Evolutionary conservation across 1,284 basidiomycete species (phyloP), one percentile per base, ranked within the genome.

Genomic region (Tremellales sp.): DNA sequence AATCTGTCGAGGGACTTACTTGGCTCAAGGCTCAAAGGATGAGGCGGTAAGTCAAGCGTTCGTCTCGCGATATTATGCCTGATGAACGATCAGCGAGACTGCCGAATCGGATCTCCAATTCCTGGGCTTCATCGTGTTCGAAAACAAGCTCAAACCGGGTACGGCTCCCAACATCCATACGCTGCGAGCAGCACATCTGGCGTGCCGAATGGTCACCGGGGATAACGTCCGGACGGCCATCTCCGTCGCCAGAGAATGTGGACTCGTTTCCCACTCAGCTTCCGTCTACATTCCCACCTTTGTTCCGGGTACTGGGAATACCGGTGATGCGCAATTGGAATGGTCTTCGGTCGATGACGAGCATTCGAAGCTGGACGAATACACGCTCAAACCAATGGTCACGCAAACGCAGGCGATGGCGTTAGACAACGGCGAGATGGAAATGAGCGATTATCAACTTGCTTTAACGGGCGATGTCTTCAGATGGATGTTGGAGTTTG

Each of bases 11-110:
- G 34, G 85, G 87, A 4, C 74, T 99, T 51, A 88, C 93, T 5
- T 99, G 95, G 95, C 79, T 98, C 56, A 97, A 88, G 68, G 95
- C 95, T 1, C 95, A 99, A 72, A 83, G 89, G 40, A 86, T 99
- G 82, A 92, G 89, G 70, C 80, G 94, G 87, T 86, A 35, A 48
- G 78, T 53, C n/a, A 19, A 10, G 21, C 4, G 61, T 37, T n/a
- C n/a, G 24, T 13, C 10, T 24, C 5, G 28, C 14, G 4, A 1
- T 9, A 16, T 18, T 18, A 36, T 29, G 28, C 21, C 10, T 19
- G 43, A 41, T 65, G 21, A 48, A 41, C 0, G 16, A 13, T 12
- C 59, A 92, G 89, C 31, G 94, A 97, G 66, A 88, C 94, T 73
- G 94, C 92, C 16, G 95, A 99, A 69, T 87, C 84, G 10, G 83